Conservation (phyloP, 257 asterid genomes). For the Capsicum rhomboideum region DNA sequence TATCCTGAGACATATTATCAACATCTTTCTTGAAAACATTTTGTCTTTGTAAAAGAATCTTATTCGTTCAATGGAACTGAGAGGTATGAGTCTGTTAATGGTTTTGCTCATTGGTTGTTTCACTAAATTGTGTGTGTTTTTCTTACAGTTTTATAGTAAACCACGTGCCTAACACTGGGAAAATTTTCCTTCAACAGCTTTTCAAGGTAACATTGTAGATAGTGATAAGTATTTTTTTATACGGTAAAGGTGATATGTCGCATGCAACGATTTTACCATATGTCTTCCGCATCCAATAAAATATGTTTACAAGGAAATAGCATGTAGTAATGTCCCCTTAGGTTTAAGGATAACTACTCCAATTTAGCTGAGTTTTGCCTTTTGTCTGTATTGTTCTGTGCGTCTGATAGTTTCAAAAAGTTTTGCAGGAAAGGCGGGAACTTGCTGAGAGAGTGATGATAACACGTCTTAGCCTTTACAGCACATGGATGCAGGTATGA, state of each 20-base stretch:
- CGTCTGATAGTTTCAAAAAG: neutral
- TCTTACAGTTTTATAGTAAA: constrained; percentile 48
- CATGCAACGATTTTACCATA: neutral
- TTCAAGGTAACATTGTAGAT: constrained; percentile 37
- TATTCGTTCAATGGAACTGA: neutral
- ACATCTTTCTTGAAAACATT: neutral
- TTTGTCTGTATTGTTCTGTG: too few relatives aligned
- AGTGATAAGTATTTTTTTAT: neutral
- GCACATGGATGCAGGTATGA: constrained; percentile 62
- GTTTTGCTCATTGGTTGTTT: neutral
- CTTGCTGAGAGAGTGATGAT: constrained; percentile 80
- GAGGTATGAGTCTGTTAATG: neutral
- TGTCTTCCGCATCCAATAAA: neutral
- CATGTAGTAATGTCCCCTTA: neutral
- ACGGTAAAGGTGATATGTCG: neutral
- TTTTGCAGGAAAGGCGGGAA: constrained; percentile 52
- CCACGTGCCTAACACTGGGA: constrained; percentile 36
- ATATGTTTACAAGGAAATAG: neutral
- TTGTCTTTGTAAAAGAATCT: neutral
- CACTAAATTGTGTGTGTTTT: neutral
- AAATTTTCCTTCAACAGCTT: constrained; percentile 46
- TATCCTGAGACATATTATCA: too few relatives aligned
- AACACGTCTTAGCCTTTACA: constrained; percentile 57
- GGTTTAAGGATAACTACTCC: neutral
- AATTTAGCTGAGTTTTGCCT: neutral